A percentile compares a stretch with the other conserved stretches of the same genome.
phyloP scores from a whole-genome alignment of 768 basidiomycete species.

The Rhodotorula babjevae region DNA sequence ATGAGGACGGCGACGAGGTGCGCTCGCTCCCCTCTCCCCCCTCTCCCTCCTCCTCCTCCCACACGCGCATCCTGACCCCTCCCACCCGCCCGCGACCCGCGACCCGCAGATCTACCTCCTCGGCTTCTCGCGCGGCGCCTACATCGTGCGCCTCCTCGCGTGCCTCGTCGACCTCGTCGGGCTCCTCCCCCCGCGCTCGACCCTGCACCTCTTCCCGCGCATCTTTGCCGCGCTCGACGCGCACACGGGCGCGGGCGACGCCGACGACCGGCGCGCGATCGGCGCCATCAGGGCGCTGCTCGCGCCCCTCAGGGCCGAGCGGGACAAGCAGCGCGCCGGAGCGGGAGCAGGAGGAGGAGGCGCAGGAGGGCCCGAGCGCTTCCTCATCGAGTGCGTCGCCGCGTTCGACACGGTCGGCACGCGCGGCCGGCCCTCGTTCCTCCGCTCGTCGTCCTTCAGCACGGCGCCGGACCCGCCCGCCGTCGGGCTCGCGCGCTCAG shows the following conservation, averaged over 20 bases:
- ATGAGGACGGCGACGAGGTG: slow-evolving; percentile 25
- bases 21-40: not conserved
- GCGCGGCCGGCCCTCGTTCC: slow-evolving; percentile 15
- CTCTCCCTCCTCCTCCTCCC: not conserved
- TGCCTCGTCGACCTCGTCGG: slow-evolving; percentile 33
- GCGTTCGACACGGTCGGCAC: slow-evolving; percentile 25
- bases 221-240: slow-evolving; percentile 24
- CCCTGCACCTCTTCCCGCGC: slow-evolving; percentile 24
- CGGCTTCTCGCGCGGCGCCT: slow-evolving; percentile 41
- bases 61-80: not conserved
- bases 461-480: not conserved
- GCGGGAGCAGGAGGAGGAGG: too few species aligned
- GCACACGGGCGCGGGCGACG: not conserved
- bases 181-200: not conserved
- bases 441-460: not conserved
- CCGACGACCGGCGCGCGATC: not conserved
- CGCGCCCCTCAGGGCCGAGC: not conserved
- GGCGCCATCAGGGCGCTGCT: slow-evolving; percentile 2
- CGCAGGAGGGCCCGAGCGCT: not conserved
- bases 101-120: slow-evolving; percentile 34
- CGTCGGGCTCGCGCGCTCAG: not conserved
- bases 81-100: too few species aligned
- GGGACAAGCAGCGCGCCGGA: not conserved
- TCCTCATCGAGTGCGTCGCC: slow-evolving; percentile 14
- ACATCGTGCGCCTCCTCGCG: slow-evolving; percentile 37